Base-by-base conservation (phyloP, 805 yeast species). In the Candida ortonii region DNA sequence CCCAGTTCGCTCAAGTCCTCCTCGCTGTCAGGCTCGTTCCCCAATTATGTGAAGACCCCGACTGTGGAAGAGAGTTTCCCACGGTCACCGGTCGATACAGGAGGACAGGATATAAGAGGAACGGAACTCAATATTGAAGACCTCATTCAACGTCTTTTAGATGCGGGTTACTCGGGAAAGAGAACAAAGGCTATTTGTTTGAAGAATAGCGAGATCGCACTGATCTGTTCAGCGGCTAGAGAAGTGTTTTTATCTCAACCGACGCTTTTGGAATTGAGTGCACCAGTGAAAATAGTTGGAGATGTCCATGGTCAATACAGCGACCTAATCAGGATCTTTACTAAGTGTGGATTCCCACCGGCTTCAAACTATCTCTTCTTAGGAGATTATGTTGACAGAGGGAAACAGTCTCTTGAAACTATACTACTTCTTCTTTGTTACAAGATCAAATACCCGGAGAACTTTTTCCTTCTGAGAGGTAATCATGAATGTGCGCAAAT, bases 401-500 rank as follows among this genome's bases (percentile, higher is more conserved):
- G 98, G 38, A 93, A 93, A 61, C 98, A 93, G 63, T 82, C 94
- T 3, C 66, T 93, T 38, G 98, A 93, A 59, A 93, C 98, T 0
- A 88, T 93, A 15, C 65, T 90, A 41, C 67, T 93, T 30, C 67
- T 93, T 41, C 68, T 93, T 33, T 89, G 97, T 61, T 93, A 87
- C 67, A 93, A 93, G 60, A 89, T 93, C 61, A 90, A 90, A 60
- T 90, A 88, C 53, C 97, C 98, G 0, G 97, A 93, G 54, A 90
- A 90, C 63, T 89, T 93, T 61, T 93, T 90, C 60, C 63, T 93
- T 39, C 68, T 93, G 26, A 70, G 98, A 49, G 98, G 98, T 14
- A 93, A 93, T 62, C 98, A 93, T 64, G 98, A 93, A 65, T 86
- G 96, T 62, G 97, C 98, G 14, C 87, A 86, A 54, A 95, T 93